A percentile compares a stretch with the other conserved stretches of the same genome.
Conservation (phyloP, 2,329 filamentous ascomycete species). For the Sporothrix pallida region DNA sequence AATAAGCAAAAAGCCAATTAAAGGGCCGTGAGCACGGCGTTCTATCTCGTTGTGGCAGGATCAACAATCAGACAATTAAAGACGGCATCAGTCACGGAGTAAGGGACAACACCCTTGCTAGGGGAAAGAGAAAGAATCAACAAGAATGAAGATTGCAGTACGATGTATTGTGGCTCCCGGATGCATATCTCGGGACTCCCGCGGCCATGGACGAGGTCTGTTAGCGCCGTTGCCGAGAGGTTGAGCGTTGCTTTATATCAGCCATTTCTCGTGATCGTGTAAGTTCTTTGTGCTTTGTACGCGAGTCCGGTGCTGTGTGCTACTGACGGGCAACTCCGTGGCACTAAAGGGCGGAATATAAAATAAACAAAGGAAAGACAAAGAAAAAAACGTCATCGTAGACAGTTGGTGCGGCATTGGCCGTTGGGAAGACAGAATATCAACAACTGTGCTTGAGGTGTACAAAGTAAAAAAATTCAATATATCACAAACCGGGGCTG, state of each 20-base stretch:
- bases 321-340: not conserved
- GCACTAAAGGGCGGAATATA: not conserved
- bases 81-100: not conserved
- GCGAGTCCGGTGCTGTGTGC: not conserved
- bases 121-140: not conserved
- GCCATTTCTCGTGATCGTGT: not conserved
- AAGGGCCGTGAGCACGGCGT: not conserved
- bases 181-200: slow-evolving; percentile 17
- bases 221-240: no score
- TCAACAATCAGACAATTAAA: not conserved
- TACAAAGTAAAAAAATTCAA: not conserved
- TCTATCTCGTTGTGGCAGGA: slow-evolving; percentile 2
- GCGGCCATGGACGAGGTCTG: not conserved
- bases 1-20: not conserved
- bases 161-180: not conserved
- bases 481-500: slow-evolving; percentile 2
- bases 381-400: slow-evolving; percentile 10
- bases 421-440: slow-evolving; percentile 2
- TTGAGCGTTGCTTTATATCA: not conserved
- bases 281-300: not conserved
- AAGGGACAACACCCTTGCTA: not conserved
- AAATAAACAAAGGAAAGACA: no score
- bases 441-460: not conserved
- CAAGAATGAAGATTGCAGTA: not conserved
- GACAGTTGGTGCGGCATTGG: not conserved